Evolutionary conservation across 2,329 filamentous ascomycete species (phyloP), one percentile per base, ranked within the genome.

Genomic region (Neoscytalidium dimidiatum): DNA sequence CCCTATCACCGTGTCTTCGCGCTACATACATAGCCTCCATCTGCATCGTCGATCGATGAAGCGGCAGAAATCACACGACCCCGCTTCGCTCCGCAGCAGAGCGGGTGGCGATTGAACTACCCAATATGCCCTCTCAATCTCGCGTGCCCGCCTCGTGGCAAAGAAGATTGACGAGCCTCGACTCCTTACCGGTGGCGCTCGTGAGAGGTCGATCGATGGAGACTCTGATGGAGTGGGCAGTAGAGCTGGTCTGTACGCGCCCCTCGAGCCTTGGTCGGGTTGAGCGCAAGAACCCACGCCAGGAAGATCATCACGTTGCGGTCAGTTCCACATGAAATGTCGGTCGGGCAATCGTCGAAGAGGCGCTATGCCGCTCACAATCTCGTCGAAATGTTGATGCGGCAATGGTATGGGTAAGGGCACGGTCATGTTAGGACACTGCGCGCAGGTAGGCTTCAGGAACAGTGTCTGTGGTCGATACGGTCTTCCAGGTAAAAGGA

Each of bases 31-130:
- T 35, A 44, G 23, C 53, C 26, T 6, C 53, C 26, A 28, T 31
- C 53, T 58, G 53, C 53, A 44, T 29, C 53, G 38, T 58, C 26
- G 53, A 58, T 58, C 53, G 38, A 44, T 29, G 23, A 19, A 57
- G 33, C 52, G 52, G 41, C 26, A 46, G 38, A 17, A n/a, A 46
- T 46, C 23, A 58, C 53, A 58, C 23, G 35, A 44, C 53, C 38
- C 26, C 53, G 38, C 53, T 31, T 38, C 9, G 19, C 51, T 52
- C 31, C 51, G 31, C 29, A 29, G 51, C 11, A 21, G 46, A 19
- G 46, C 26, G 17, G 28, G 53, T 58, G 53, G 38, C 53, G 53
- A 58, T 7, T 17, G 8, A n/a, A n/a, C n/a, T n/a, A 23, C 48
- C 6, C 13, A 13, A 14, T 57, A 29, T 49, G 21, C 35, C 51